A percentile compares a stretch with the other conserved stretches of the same genome.
These are phyloP conservation scores for Cucurbitaria berberidis DNA, from an alignment of 2,329 filamentous ascomycete species.

Conservation along the genomic window DNA sequence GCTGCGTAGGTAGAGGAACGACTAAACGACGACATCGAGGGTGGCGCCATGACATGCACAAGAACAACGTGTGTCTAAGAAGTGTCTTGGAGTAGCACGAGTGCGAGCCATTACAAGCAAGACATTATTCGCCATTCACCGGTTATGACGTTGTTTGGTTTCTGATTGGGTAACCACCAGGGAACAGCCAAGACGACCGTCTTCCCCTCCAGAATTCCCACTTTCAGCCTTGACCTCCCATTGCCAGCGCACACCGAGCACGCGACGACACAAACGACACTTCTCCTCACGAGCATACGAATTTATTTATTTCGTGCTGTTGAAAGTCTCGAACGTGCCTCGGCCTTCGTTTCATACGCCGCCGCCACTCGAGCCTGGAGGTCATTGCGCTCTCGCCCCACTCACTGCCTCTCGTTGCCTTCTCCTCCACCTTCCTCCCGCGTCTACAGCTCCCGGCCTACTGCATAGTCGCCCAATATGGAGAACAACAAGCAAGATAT, in stretches of 20 bases:
- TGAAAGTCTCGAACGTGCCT: slow-evolving; percentile 30
- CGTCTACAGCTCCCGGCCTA: slow-evolving; percentile 28
- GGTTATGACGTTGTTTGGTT: slow-evolving; percentile 20
- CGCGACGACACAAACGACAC: slow-evolving; percentile 35
- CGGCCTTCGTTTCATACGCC: slow-evolving; percentile 38
- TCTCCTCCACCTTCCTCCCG: slow-evolving; percentile 29
- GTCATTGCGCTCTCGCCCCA: slow-evolving; percentile 38
- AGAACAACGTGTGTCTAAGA: neutral
- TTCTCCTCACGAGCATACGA: slow-evolving; percentile 4
- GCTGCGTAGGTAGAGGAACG: neutral
- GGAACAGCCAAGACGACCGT: slow-evolving; percentile 13
- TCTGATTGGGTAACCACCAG: slow-evolving; percentile 17
- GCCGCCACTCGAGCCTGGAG: slow-evolving; percentile 41
- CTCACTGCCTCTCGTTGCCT: slow-evolving; percentile 42
- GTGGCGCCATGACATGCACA: neutral
- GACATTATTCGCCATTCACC: slow-evolving; percentile 11
- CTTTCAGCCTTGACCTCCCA: slow-evolving; percentile 30
- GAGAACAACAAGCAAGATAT: slow-evolving; percentile 42
- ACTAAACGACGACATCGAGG: neutral
- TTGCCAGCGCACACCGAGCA: slow-evolving; percentile 33
- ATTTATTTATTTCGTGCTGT: slow-evolving; percentile 21
- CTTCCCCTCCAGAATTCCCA: slow-evolving; percentile 17
- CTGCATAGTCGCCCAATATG: slow-evolving; percentile 40
- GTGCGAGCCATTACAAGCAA: neutral
- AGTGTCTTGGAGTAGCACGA: neutral